These are phyloP conservation scores for Orbilia brochopaga DNA, from an alignment of 2,329 filamentous ascomycete species.

Conservation along the genomic window DNA sequence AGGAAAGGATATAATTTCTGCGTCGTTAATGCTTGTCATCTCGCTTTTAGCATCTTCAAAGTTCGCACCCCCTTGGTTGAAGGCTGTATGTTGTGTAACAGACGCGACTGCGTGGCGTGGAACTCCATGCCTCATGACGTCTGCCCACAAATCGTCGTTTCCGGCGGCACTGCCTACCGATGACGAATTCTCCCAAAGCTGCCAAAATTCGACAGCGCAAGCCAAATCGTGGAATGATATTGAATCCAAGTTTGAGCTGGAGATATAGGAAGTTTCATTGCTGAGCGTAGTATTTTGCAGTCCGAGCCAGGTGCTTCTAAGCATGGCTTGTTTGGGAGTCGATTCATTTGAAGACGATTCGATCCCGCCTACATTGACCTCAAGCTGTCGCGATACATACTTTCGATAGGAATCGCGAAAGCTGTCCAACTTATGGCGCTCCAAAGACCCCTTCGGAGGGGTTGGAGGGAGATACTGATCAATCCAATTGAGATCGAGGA, in stretches of 20 bases:
- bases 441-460: not conserved
- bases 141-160: slow-evolving; percentile 37
- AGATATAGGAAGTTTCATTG: not conserved
- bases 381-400: slow-evolving; percentile 16
- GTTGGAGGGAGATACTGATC: slow-evolving; percentile 43
- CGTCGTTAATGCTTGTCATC: slow-evolving; percentile 10
- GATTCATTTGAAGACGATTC: not conserved
- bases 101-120: slow-evolving; percentile 30
- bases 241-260: not conserved
- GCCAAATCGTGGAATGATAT: not conserved
- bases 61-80: not conserved
- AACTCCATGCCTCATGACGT: slow-evolving; percentile 36
- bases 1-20: too few relatives aligned
- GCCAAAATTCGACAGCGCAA: slow-evolving; percentile 12
- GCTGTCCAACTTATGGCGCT: slow-evolving; percentile 1
- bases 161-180: not conserved
- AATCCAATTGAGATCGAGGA: slow-evolving; percentile 26
- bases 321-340: slow-evolving; percentile 5
- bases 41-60: slow-evolving; percentile 29
- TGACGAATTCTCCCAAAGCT: slow-evolving; percentile 21
- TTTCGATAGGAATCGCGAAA: slow-evolving; percentile 11
- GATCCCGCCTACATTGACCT: not conserved
- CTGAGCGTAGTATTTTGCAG: slow-evolving; percentile 13
- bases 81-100: slow-evolving; percentile 32
- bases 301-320: slow-evolving; percentile 21